A percentile compares a stretch with the other conserved stretches of the same genome.
Conservation (phyloP, 345 rosid genomes). For the Acer negundo region DNA sequence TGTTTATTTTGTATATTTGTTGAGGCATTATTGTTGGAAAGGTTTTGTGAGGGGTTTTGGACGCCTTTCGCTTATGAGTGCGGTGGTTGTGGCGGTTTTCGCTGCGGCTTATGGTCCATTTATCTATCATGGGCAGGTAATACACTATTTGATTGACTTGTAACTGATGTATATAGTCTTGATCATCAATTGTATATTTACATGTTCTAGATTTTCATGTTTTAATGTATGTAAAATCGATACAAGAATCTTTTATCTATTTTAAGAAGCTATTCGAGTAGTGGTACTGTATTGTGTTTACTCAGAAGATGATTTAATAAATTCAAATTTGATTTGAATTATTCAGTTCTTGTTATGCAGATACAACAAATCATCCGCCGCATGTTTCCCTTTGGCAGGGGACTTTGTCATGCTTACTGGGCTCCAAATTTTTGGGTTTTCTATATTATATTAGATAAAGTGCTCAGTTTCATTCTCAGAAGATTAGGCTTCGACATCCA, state of each 20-base stretch:
- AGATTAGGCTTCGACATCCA: slow-evolving; percentile 57
- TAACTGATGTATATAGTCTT: not conserved
- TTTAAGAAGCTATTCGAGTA: not conserved
- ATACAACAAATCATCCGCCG: slow-evolving; percentile 69
- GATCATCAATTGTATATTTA: slow-evolving; percentile 1
- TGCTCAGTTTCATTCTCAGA: slow-evolving; percentile 52
- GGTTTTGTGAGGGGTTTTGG: slow-evolving; percentile 54
- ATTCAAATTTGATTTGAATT: not conserved
- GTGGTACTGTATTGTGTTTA: not conserved
- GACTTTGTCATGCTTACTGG: slow-evolving; percentile 97
- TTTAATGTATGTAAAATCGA: slow-evolving; percentile 7
- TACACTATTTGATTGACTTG: not conserved
- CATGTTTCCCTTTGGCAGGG: slow-evolving; percentile 98
- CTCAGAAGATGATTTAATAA: not conserved
- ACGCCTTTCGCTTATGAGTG: slow-evolving; percentile 55
- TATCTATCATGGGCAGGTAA: slow-evolving; percentile 75
- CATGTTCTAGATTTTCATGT: not conserved
- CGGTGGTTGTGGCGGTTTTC: slow-evolving; percentile 63
- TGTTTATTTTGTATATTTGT: slow-evolving; percentile 78
- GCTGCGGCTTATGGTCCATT: slow-evolving; percentile 82
- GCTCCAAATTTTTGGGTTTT: slow-evolving; percentile 98
- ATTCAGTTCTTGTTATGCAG: slow-evolving; percentile 47
- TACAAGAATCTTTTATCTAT: not conserved
- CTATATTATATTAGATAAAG: slow-evolving; percentile 81
- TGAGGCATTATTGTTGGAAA: slow-evolving; percentile 83